phyloP scores from a whole-genome alignment of 176 grass and related monocot genomes.

The Aegilops sharonensis region DNA sequence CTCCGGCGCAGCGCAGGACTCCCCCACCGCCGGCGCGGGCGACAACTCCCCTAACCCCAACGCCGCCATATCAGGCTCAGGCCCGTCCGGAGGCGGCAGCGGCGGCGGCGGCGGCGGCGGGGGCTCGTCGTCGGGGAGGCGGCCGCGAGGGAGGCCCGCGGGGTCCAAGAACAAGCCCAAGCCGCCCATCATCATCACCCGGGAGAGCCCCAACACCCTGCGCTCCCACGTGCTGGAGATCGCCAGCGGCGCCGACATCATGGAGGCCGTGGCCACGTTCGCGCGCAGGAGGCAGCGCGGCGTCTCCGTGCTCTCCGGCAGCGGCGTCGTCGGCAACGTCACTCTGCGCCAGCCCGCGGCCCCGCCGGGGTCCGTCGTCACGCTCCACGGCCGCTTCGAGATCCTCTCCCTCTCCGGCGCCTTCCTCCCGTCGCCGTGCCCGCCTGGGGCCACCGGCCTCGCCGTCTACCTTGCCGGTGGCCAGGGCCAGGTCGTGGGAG shows the following conservation, averaged over 20 bases:
- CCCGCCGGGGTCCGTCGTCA: conserved; percentile 49
- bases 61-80: conserved; percentile 7
- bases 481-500: conserved; percentile 80
- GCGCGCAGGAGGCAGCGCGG: conserved; percentile 65
- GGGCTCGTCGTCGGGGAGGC: conserved; percentile 26
- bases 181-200: conserved; percentile 70
- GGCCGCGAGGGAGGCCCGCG: conserved; percentile 55
- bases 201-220: conserved; percentile 72
- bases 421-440: conserved; percentile 66
- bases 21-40: conserved; percentile 33
- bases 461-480: conserved; percentile 66
- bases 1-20: conserved; percentile 41
- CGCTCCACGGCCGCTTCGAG: conserved; percentile 77
- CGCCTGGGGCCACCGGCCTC: conserved; percentile 54
- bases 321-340: conserved; percentile 68
- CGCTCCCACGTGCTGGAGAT: conserved; percentile 75
- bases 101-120: conserved; percentile 28
- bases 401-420: conserved; percentile 76
- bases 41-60: conserved; percentile 40
- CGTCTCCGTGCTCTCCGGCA: conserved; percentile 68
- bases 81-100: conserved; percentile 23
- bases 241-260: conserved; percentile 65
- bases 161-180: conserved; percentile 84
- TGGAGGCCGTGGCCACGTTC: conserved; percentile 56
- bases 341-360: conserved; percentile 62